Base-by-base conservation (phyloP, 2,329 filamentous ascomycete genomes). In the Cytospora schulzeri region DNA sequence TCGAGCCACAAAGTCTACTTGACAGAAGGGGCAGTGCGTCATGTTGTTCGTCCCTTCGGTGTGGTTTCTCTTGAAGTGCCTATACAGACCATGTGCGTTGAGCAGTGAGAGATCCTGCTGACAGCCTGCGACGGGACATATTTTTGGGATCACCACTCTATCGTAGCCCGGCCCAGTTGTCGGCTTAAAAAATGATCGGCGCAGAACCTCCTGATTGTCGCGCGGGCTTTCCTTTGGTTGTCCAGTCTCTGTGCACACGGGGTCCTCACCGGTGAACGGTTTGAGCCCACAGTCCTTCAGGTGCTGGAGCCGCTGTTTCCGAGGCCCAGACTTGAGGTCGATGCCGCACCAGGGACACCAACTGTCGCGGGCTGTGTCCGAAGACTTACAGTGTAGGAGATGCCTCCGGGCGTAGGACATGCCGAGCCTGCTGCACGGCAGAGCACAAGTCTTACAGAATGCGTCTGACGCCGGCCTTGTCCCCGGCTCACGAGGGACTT, bases 281-380 rank as follows among this genome's bases (percentile, higher is more conserved):
- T 55, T 60, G 17, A 51, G 29, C 14, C 28, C 48, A 52, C 65
- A 67, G 29, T 31, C 33, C 17, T 50, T 50, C 35, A 68, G 62
- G 38, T 68, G 66, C 24, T 41, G 22, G 33, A 55, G 28, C 31
- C 62, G 28, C 26, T 28, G 15, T 15, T 33, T 15, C 15, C 17
- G 54, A 4, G 53, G 24, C 28, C 28, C 38, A 3, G 41, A 26
- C 26, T 60, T 51, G 31, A 67, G 26, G 29, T 63, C 63, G 50
- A 66, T 28, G 29, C 67, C 67, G 45, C 67, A 69, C 67, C 67
- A 69, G 14, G 67, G 63, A 60, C 67, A 69, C 57, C 59, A 68
- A 41, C 48, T 59, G 17, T 55, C 55, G 9, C 52, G 17, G 1
- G 15, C 38, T 3, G 33, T 41, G 28, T 45, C 35, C n/a, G 41